Evolutionary conservation across 1,284 basidiomycete species (phyloP).

Genomic region (Amylostereum chailletii): DNA sequence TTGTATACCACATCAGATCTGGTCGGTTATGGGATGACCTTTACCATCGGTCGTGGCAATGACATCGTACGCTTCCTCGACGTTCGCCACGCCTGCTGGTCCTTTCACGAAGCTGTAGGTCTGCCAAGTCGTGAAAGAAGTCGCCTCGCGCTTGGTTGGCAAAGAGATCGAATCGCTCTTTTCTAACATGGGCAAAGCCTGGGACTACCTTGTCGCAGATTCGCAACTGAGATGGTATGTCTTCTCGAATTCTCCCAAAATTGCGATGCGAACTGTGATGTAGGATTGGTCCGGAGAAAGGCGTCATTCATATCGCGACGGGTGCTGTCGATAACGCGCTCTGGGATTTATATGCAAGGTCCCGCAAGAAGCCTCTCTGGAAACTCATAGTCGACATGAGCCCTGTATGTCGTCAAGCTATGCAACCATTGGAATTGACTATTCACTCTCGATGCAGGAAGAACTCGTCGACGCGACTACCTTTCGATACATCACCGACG

Average conservation of each 20-base stretch:
- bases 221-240: slow-evolving; percentile 83
- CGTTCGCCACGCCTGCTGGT: not conserved
- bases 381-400: slow-evolving; percentile 80
- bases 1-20: slow-evolving; percentile 69
- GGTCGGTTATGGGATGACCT: slow-evolving; percentile 89
- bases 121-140: slow-evolving; percentile 70
- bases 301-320: slow-evolving; percentile 76
- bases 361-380: slow-evolving; percentile 76
- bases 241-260: not conserved
- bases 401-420: slow-evolving; percentile 37
- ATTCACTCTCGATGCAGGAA: slow-evolving; percentile 36
- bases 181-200: slow-evolving; percentile 80
- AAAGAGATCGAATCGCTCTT: slow-evolving; percentile 80
- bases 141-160: slow-evolving; percentile 78
- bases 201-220: slow-evolving; percentile 76
- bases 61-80: slow-evolving; percentile 55
- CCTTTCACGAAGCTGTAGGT: slow-evolving; percentile 35
- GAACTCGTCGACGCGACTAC: slow-evolving; percentile 80
- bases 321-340: slow-evolving; percentile 76
- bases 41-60: slow-evolving; percentile 94
- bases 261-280: not conserved
- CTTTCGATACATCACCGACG: slow-evolving; percentile 92
- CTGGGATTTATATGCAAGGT: slow-evolving; percentile 79
- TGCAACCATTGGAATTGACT: slow-evolving; percentile 1
- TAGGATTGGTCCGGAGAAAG: slow-evolving; percentile 85